Base-by-base conservation (phyloP, 2,329 filamentous ascomycete genomes). In the Corynespora cassiicola region DNA sequence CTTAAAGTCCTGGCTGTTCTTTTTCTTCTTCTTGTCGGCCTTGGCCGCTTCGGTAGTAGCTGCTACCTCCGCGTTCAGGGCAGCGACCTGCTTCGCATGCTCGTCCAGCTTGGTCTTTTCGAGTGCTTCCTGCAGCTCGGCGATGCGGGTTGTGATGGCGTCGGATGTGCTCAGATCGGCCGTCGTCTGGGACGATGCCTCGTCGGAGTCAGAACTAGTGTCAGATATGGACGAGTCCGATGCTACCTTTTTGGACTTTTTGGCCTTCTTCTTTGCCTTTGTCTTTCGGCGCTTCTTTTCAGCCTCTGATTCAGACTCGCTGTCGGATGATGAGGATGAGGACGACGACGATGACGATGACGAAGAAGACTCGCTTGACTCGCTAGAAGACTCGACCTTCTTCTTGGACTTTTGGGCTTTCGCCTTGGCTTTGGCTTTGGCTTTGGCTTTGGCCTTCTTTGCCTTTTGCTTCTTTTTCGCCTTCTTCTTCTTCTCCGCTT, bases 1-100 rank as follows among this genome's bases (percentile, higher is more conserved):
- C 65, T 86, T 86, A 65, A 78, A 88, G n/a, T 81, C 82, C n/a
- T 81, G 69, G 18, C 71, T 71, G 35, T 60, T 65, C 42, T 58
- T 62, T 31, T 54, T 54, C 3, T 47, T 52, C 30, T 54, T 50
- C 20, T 50, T 47, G 9, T 47, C 31, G 22, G 22, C 19, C 16
- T 31, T 27, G 15, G 21, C 23, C 8, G 18, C 22, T 7, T 25
- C 14, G 14, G 15, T 14, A n/a, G n/a, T n/a, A n/a, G n/a, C n/a
- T 5, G 27, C 15, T 23, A 19, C 14, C 12, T 26, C 20, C 5
- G n/a, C 21, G 8, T 20, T 22, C 5, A 9, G 16, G 10, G 7
- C 19, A 15, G 23, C 19, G 7, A 18, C n/a, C 23, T 34, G n/a
- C n/a, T n/a, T n/a, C n/a, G n/a, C n/a, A n/a, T n/a, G n/a, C n/a